Conservation (phyloP, 768 basidiomycete species). For the Boletus fagicola region DNA sequence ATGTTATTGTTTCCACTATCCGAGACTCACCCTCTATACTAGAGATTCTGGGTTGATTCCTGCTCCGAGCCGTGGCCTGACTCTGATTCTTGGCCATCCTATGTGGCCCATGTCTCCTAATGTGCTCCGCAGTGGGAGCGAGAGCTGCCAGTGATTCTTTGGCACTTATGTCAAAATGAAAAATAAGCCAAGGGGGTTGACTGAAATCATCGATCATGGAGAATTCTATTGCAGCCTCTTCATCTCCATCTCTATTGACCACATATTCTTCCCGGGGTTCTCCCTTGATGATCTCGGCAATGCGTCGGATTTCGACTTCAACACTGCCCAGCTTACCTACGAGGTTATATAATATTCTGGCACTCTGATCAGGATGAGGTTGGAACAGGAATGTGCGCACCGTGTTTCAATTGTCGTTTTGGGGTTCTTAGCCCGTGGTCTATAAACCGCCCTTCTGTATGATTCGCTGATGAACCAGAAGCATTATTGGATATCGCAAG, state of each 20-base stretch:
- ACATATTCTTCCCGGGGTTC: background rate
- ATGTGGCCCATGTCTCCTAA: background rate
- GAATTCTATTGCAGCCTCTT: background rate
- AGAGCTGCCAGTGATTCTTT: background rate
- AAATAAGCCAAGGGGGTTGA: slow-evolving; percentile 13
- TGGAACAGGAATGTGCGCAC: background rate
- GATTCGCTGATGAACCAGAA: slow-evolving; percentile 6
- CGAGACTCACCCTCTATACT: background rate
- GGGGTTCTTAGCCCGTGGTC: slow-evolving; percentile 12
- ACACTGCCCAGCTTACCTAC: slow-evolving; percentile 9
- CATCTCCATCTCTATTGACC: background rate
- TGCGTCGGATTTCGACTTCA: slow-evolving; percentile 20
- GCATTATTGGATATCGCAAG: background rate
- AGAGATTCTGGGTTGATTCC: background rate
- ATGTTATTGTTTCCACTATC: background rate
- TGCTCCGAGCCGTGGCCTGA: background rate
- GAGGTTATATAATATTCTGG: background rate
- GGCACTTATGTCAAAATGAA: slow-evolving; percentile 9
- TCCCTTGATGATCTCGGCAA: slow-evolving; percentile 7
- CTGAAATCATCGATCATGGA: slow-evolving; percentile 15
- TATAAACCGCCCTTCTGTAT: background rate
- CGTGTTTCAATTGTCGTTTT: background rate
- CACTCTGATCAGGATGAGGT: background rate
- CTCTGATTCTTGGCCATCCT: background rate
- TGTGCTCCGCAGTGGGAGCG: background rate